phyloP scores from a whole-genome alignment of 108 stramenopile species.

The Conticribra guillardii region DNA sequence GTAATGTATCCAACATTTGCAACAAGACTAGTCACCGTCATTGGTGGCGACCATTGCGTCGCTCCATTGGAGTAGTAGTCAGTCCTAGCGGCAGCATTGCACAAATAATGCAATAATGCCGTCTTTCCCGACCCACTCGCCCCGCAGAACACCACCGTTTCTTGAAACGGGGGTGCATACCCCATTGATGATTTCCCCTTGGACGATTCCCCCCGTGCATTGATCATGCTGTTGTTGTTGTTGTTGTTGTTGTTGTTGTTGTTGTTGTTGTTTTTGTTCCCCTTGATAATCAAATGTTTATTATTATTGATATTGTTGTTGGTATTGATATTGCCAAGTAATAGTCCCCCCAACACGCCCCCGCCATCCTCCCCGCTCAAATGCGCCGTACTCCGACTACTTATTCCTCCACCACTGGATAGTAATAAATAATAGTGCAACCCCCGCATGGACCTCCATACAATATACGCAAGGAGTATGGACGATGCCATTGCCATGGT shows the following conservation, averaged over 20 bases:
- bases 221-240: too few species aligned
- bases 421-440: background rate
- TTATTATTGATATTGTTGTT: too few species aligned
- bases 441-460: slow-evolving; percentile 6
- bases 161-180: slow-evolving; percentile 19
- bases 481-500: slow-evolving; percentile 14
- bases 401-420: background rate
- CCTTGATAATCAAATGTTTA: too few species aligned
- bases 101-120: slow-evolving; percentile 36
- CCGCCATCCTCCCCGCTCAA: slow-evolving; percentile 19
- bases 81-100: too few species aligned
- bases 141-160: slow-evolving; percentile 42
- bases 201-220: background rate
- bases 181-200: background rate
- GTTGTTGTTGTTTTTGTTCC: too few species aligned
- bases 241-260: too few species aligned
- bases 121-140: slow-evolving; percentile 42
- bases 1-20: slow-evolving; percentile 62
- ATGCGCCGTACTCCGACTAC: slow-evolving; percentile 14
- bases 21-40: slow-evolving; percentile 68
- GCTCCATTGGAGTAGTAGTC: slow-evolving; percentile 1
- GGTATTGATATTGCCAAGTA: too few species aligned
- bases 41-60: slow-evolving; percentile 20
- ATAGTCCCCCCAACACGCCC: slow-evolving; percentile 13
- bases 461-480: slow-evolving; percentile 10